Base-by-base conservation (phyloP, 208 protist genomes). In the Dictyostelium gargantuum region DNA sequence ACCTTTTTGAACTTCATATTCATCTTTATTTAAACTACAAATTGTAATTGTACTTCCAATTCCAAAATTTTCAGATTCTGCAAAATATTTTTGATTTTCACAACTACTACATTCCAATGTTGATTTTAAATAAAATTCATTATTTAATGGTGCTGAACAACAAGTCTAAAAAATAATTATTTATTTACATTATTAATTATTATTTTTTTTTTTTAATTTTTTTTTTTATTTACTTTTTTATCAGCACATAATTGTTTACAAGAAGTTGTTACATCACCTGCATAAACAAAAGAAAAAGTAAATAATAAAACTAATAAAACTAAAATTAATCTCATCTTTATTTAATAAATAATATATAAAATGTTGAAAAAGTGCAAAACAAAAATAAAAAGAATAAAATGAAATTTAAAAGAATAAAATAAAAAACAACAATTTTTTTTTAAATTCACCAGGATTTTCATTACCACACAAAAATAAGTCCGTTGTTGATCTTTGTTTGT, bases 71-170 rank as follows among this genome's bases (percentile, higher is more conserved):
- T 35, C 13, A 35, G 17, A 8, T 26, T 5, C 11, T 26, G 32
- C 6, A 42, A 72, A 72, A 26, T 32, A 42, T 9, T 42, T 6
- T 21, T 19, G 5, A 17, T 17, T 40, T 23, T 6, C 4, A 13
- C 66, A 72, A 42, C 17, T n/a, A n/a, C 8, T 42, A 72, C 66
- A 72, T n/a, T 26, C 58, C 10, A 50, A 17, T 15, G 1, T n/a
- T 35, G 46, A 42, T 15, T 54, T 81, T 48, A 81, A 58, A 66
- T 81, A 68, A 46, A 68, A 81, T 68, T 81, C 50, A 46, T 81
- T 81, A n/a, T 81, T 32, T 40, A 35, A 48, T 81, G 52, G 32
- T 48, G 13, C 40, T 44, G 17, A 44, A 81, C 32, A 68, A 46
- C 76, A 81, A 13, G 42, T 81, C 70, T 75, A 50, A n/a, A 42